These are phyloP conservation scores for Pezicula neosporulosa DNA, from an alignment of 2,329 filamentous ascomycete genomes.

Conservation along the genomic window DNA sequence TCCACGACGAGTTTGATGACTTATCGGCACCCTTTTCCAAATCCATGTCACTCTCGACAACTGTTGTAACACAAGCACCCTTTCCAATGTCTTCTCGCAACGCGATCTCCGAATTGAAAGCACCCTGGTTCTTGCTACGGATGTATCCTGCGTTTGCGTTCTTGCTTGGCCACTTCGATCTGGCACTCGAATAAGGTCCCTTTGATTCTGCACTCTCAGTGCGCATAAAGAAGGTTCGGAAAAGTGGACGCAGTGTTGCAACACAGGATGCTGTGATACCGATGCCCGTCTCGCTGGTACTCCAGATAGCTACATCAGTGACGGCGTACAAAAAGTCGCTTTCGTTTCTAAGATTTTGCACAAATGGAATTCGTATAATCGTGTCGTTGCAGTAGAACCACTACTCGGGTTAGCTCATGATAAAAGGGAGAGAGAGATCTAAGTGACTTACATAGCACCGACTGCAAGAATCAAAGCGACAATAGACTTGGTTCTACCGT, in stretches of 20 bases:
- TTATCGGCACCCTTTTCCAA: not conserved
- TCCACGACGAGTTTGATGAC: too few relatives aligned
- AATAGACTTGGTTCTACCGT: slow-evolving; percentile 32
- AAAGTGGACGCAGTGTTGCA: slow-evolving; percentile 36
- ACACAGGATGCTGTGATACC: slow-evolving; percentile 35
- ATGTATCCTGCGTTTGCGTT: slow-evolving; percentile 8
- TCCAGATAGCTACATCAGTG: slow-evolving; percentile 39
- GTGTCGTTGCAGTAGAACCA: slow-evolving; percentile 38
- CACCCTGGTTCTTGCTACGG: slow-evolving; percentile 3
- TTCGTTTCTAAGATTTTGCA: slow-evolving; percentile 30
- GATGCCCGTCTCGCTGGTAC: slow-evolving; percentile 36
- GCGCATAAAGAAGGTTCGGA: slow-evolving; percentile 19
- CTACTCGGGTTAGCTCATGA: slow-evolving; percentile 18
- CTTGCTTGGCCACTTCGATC: slow-evolving; percentile 5
- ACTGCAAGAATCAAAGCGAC: slow-evolving; percentile 27
- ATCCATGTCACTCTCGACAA: slow-evolving; percentile 9
- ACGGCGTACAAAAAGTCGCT: slow-evolving; percentile 36
- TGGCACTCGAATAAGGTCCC: slow-evolving; percentile 2
- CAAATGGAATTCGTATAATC: slow-evolving; percentile 38
- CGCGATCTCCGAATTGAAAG: slow-evolving; percentile 8
- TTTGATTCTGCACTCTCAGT: slow-evolving; percentile 7
- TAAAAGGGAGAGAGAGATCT: not conserved
- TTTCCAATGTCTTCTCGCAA: slow-evolving; percentile 14
- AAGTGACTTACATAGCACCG: slow-evolving; percentile 32
- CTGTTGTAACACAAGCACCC: slow-evolving; percentile 12